Conservation (phyloP, 495 filamentous ascomycete genomes). For the Jackrogersella multiformis region DNA sequence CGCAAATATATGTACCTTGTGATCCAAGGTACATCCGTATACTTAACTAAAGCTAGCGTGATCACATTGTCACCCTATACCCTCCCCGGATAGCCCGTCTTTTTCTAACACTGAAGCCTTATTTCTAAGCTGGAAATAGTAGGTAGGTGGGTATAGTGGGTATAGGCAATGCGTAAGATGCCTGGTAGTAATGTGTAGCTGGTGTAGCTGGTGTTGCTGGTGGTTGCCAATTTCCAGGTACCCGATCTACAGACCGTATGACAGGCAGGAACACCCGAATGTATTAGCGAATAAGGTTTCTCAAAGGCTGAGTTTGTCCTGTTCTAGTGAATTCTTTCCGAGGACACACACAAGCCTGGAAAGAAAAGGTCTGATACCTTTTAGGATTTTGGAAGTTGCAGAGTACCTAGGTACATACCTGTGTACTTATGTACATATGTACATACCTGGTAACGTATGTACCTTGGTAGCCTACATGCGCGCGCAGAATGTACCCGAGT, state of each 20-base stretch:
- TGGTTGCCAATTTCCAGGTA: conserved; percentile 36
- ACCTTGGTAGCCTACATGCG: neutral
- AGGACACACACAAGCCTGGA: conserved; percentile 23
- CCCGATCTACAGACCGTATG: conserved; percentile 40
- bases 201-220: neutral
- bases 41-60: conserved; percentile 23
- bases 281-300: conserved; percentile 38
- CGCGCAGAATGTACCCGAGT: neutral
- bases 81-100: conserved; percentile 16
- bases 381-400: no score
- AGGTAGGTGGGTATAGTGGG: conserved; percentile 10
- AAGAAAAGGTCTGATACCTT: neutral
- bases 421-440: no score
- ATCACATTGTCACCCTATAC: conserved; percentile 30
- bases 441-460: no score
- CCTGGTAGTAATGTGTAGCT: neutral
- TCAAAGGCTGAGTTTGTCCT: conserved; percentile 35
- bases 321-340: conserved; percentile 37
- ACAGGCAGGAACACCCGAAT: conserved; percentile 43
- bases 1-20: conserved; percentile 32
- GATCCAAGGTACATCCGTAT: conserved; percentile 10
- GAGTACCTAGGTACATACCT: conserved; percentile 13
- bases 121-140: conserved; percentile 36
- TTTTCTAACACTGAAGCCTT: conserved; percentile 17
- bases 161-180: conserved; percentile 1